Evolutionary conservation across 164 flowering plant genomes (phyloP).

Genomic region (Piper betle): DNA sequence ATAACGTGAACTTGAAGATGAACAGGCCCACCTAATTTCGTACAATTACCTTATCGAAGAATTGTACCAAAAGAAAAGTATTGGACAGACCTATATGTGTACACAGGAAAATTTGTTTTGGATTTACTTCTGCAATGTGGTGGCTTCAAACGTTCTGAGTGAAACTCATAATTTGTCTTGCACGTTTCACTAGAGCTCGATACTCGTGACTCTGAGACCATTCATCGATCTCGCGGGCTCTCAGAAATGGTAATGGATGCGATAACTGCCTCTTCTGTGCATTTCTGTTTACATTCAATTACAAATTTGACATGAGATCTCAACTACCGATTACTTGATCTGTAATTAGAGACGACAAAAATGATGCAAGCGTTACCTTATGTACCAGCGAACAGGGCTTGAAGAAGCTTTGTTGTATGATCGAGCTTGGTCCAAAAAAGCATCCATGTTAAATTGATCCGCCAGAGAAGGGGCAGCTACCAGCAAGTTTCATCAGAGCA

Average conservation of each 20-base stretch:
- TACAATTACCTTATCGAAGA: too few species aligned
- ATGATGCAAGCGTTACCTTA: conserved; percentile 34
- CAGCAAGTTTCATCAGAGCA: conserved; percentile 93
- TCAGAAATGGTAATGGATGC: conserved; percentile 88
- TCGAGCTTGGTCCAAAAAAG: conserved; percentile 97
- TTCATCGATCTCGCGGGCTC: conserved; percentile 92
- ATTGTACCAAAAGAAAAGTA: too few species aligned
- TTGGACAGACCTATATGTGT: not conserved
- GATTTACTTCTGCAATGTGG: not conserved
- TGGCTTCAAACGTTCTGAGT: conserved; percentile 15
- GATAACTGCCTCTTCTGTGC: conserved; percentile 96
- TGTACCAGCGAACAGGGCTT: conserved; percentile 87
- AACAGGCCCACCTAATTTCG: too few species aligned
- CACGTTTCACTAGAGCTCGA: conserved; percentile 45
- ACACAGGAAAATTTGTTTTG: not conserved
- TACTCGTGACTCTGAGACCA: conserved; percentile 90
- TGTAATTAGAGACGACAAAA: not conserved
- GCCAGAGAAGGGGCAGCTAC: conserved; percentile 92
- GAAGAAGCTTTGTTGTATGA: conserved; percentile 95
- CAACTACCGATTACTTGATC: not conserved
- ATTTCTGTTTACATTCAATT: conserved; percentile 40
- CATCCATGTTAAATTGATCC: conserved; percentile 92
- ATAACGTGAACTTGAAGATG: too few species aligned
- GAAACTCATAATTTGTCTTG: conserved; percentile 17
- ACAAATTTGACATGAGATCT: not conserved